phyloP scores from a whole-genome alignment of 1,139 yeast species.

The Yamadazyma aaseri region DNA sequence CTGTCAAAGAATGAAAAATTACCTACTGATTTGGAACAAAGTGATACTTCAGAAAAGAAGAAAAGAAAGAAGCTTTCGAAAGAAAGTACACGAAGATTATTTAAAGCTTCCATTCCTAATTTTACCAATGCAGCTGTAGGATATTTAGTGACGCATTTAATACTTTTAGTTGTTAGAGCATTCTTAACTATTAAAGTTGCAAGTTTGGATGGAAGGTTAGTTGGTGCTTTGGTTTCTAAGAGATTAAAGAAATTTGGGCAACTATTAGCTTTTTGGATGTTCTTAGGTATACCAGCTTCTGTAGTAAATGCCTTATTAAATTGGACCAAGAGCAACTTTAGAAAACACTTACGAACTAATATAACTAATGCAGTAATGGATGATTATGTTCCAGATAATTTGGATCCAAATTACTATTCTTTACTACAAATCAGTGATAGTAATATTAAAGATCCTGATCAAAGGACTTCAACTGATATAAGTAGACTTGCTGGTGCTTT shows the following conservation, averaged over 20 bases:
- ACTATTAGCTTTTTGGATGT: conserved; percentile 75
- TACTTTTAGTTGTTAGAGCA: conserved; percentile 66
- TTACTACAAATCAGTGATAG: conserved; percentile 56
- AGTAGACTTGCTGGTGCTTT: conserved; percentile 71
- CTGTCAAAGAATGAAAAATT: too few relatives aligned
- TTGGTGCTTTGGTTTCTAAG: conserved; percentile 77
- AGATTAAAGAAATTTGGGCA: conserved; percentile 62
- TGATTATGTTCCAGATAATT: conserved; percentile 63
- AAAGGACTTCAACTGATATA: conserved; percentile 77
- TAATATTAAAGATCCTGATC: conserved; percentile 73
- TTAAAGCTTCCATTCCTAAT: conserved; percentile 42
- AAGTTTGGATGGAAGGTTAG: conserved; percentile 80
- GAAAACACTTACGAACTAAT: conserved; percentile 63
- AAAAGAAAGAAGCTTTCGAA: conserved; percentile 32
- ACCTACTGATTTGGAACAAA: conserved; percentile 10
- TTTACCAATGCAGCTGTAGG: conserved; percentile 33
- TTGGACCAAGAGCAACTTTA: conserved; percentile 68
- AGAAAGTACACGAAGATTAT: conserved; percentile 32
- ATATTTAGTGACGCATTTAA: conserved; percentile 55
- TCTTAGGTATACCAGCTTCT: conserved; percentile 84
- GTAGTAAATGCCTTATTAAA: conserved; percentile 71
- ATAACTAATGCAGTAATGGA: conserved; percentile 65
- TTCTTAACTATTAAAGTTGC: conserved; percentile 81
- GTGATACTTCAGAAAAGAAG: conserved; percentile 12
- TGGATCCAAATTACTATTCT: conserved; percentile 47